Conservation (phyloP, 208 protist species). For the Herpetomonas muscarum region DNA sequence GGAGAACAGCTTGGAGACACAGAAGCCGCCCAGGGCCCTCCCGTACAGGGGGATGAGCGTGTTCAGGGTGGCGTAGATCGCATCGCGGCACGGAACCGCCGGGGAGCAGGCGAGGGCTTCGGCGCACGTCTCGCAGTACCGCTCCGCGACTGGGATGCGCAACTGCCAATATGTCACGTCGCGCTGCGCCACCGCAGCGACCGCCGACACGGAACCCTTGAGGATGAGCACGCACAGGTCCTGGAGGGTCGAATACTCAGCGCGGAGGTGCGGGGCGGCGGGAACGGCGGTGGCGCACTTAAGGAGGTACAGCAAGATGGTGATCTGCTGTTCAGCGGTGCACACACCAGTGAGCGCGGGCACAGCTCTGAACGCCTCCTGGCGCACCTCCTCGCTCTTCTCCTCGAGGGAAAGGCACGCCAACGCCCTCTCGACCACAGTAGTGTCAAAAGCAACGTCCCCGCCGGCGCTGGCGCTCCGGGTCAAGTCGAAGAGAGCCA, state of each 20-base stretch:
- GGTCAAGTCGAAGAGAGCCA: constrained; percentile 66
- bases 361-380: constrained; percentile 28
- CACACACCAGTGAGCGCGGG: constrained; percentile 19
- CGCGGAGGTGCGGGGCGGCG: constrained; percentile 13
- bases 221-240: constrained; percentile 46
- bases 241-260: constrained; percentile 22
- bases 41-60: constrained; percentile 23
- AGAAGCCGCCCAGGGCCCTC: constrained; percentile 6
- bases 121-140: constrained; percentile 1
- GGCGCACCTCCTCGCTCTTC: constrained; percentile 17
- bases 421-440: constrained; percentile 29
- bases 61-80: constrained; percentile 26
- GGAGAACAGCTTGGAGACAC: constrained; percentile 2
- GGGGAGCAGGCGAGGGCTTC: constrained; percentile 4
- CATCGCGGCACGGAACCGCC: constrained; percentile 13
- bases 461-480: constrained; percentile 19
- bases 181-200: constrained; percentile 31
- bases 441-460: constrained; percentile 5
- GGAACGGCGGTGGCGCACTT: constrained; percentile 9
- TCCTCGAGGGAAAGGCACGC: constrained; percentile 40
- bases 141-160: constrained; percentile 9
- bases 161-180: constrained; percentile 41
- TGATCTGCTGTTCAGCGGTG: constrained; percentile 23
- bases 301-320: constrained; percentile 29
- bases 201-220: constrained; percentile 29